Evolutionary conservation across 2,329 filamentous ascomycete genomes (phyloP).

Genomic region (Ophioceras dolichostomum): DNA sequence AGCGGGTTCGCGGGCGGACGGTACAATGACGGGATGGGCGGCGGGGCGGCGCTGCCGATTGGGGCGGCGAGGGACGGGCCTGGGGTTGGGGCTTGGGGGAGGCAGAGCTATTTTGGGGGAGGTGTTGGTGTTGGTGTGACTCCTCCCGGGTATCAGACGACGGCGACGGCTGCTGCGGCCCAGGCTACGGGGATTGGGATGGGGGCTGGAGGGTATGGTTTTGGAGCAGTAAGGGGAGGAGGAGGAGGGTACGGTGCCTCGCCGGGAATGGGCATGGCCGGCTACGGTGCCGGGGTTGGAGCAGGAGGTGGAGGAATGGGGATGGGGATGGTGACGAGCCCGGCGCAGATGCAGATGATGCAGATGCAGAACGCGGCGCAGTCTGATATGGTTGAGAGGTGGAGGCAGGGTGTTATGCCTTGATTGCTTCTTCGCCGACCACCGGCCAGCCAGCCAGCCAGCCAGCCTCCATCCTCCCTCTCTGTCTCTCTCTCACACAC

Average conservation of each 20-base stretch:
- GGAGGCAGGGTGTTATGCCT: conserved; percentile 18
- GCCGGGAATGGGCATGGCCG: neutral
- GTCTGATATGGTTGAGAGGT: conserved; percentile 19
- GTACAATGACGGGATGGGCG: conserved; percentile 42
- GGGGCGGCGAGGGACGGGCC: conserved; percentile 3
- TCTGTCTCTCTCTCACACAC: too few species aligned
- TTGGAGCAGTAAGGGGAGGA: neutral
- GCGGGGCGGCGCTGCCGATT: conserved; percentile 11
- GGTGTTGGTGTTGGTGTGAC: too few species aligned
- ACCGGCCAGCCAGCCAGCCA: neutral
- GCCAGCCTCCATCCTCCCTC: neutral
- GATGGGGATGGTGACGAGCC: too few species aligned
- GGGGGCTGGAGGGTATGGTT: neutral
- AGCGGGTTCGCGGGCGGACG: conserved; percentile 36
- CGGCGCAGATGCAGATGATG: conserved; percentile 5
- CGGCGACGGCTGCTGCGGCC: neutral
- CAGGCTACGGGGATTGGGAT: neutral
- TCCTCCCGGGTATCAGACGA: neutral
- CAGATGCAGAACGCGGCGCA: conserved; percentile 12
- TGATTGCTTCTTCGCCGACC: neutral
- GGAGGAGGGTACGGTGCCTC: too few species aligned
- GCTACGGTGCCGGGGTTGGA: too few species aligned
- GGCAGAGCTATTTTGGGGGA: too few species aligned
- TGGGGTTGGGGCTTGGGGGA: conserved; percentile 4
- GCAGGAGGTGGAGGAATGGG: too few species aligned